A percentile compares a stretch with the other conserved stretches of the same genome.
Evolutionary conservation across 106 monocot genomes (phyloP).

Genomic region (Acorus calamus): DNA sequence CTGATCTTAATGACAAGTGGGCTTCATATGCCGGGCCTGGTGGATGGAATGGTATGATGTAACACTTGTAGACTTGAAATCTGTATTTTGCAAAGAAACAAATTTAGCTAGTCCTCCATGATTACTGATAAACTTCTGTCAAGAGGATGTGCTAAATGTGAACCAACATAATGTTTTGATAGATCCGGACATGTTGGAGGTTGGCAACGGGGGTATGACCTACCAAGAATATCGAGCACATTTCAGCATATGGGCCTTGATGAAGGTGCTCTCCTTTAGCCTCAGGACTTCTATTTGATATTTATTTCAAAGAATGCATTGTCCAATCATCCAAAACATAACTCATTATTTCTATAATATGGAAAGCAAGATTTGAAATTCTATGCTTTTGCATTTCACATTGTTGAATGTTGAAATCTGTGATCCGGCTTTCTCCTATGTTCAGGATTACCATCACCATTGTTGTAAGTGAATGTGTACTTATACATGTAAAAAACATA

Average conservation of each 20-base stretch:
- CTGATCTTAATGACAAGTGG: constrained; percentile 93
- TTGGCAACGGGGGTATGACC: constrained; percentile 94
- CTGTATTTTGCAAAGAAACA: neutral
- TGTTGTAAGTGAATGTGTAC: too few relatives aligned
- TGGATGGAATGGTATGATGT: constrained; percentile 87
- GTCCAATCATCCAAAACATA: too few relatives aligned
- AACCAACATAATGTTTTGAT: constrained; percentile 1
- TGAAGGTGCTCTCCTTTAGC: constrained; percentile 48
- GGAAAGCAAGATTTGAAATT: too few relatives aligned
- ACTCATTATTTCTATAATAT: too few relatives aligned
- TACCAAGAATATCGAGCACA: constrained; percentile 77
- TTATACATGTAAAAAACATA: too few relatives aligned
- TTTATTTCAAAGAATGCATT: neutral
- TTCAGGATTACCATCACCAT: too few relatives aligned
- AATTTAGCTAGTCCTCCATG: neutral
- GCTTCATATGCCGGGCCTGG: constrained; percentile 99
- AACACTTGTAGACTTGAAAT: neutral
- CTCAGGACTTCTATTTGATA: neutral
- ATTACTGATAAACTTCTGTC: too few relatives aligned
- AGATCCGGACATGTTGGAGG: constrained; percentile 99
- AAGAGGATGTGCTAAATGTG: too few relatives aligned
- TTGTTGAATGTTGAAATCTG: too few relatives aligned
- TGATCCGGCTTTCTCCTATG: too few relatives aligned
- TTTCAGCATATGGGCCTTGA: constrained; percentile 98
- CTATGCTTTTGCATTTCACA: too few relatives aligned